Conservation (phyloP, 805 yeast species). For the Starmerella sp. region DNA sequence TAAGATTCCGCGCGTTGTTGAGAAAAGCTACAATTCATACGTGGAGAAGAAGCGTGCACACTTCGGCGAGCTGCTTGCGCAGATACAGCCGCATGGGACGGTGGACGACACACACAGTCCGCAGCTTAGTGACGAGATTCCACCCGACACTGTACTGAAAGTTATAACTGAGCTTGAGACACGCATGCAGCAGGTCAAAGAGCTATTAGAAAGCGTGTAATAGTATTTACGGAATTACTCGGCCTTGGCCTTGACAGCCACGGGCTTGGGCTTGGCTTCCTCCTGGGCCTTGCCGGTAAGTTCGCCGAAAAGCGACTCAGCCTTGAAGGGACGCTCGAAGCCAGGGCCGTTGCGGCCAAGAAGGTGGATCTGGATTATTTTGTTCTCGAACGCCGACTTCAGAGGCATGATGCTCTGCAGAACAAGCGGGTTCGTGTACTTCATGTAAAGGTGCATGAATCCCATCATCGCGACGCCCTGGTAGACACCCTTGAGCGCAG, state of each 20-base stretch:
- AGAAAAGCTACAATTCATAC: slow-evolving; percentile 1
- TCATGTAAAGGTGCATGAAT: slow-evolving; percentile 95
- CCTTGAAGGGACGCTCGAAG: slow-evolving; percentile 92
- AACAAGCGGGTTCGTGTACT: slow-evolving; percentile 91
- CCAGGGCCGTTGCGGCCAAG: slow-evolving; percentile 66
- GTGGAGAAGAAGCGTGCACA: slow-evolving; percentile 1
- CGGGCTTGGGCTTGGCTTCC: slow-evolving; percentile 70
- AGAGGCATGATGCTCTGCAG: slow-evolving; percentile 88
- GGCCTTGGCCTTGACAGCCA: slow-evolving; percentile 83
- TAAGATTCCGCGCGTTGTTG: slow-evolving; percentile 10
- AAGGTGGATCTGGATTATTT: slow-evolving; percentile 82
- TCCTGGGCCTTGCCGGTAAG: slow-evolving; percentile 56
- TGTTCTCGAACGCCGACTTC: slow-evolving; percentile 80
- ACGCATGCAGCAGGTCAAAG: neutral
- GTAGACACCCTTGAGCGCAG: slow-evolving; percentile 70
- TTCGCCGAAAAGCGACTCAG: slow-evolving; percentile 65
- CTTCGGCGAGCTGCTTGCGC: slow-evolving; percentile 1
- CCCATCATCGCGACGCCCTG: slow-evolving; percentile 94
- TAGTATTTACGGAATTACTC: slow-evolving; percentile 39
- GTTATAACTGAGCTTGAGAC: neutral
- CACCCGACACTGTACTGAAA: neutral
- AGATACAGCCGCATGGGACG: neutral
- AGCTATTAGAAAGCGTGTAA: slow-evolving; percentile 1
- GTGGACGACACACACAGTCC: too few relatives aligned
- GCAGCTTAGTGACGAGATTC: neutral